Conservation (phyloP, 2,329 filamentous ascomycete genomes). For the Mariannaea elegans region DNA sequence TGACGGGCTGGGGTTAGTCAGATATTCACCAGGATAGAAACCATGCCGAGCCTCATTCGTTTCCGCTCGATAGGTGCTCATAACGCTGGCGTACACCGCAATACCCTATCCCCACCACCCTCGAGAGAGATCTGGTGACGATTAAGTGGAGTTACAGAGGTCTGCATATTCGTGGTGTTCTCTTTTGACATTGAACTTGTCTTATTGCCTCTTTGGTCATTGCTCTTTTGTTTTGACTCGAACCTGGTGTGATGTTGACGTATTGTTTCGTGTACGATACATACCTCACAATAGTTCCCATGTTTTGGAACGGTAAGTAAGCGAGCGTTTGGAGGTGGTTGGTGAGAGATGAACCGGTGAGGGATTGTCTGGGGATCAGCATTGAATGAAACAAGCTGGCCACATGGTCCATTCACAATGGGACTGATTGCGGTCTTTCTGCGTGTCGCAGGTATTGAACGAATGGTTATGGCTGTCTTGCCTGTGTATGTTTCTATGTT, state of each 20-base stretch:
- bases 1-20: conserved; percentile 13
- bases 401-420: not conserved
- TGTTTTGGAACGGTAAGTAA: not conserved
- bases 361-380: not conserved
- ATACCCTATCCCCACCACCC: conserved; percentile 8
- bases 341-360: conserved; percentile 1
- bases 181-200: conserved; percentile 2
- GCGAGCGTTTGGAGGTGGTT: not conserved
- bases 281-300: not conserved
- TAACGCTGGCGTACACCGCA: conserved; percentile 13
- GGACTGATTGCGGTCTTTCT: not conserved
- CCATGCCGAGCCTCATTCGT: not conserved
- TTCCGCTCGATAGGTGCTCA: not conserved
- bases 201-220: not conserved
- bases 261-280: not conserved
- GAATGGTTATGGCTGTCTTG: too few relatives aligned
- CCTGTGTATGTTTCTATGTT: too few relatives aligned
- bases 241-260: conserved; percentile 4
- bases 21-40: conserved; percentile 2
- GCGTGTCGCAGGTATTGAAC: not conserved
- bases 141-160: conserved; percentile 14
- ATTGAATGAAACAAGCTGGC: conserved; percentile 4
- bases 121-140: conserved; percentile 3
- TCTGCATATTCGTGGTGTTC: too few relatives aligned
- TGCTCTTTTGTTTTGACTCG: not conserved